phyloP scores from a whole-genome alignment of 2,329 filamentous ascomycete genomes.

The Xylariaceae sp. region DNA sequence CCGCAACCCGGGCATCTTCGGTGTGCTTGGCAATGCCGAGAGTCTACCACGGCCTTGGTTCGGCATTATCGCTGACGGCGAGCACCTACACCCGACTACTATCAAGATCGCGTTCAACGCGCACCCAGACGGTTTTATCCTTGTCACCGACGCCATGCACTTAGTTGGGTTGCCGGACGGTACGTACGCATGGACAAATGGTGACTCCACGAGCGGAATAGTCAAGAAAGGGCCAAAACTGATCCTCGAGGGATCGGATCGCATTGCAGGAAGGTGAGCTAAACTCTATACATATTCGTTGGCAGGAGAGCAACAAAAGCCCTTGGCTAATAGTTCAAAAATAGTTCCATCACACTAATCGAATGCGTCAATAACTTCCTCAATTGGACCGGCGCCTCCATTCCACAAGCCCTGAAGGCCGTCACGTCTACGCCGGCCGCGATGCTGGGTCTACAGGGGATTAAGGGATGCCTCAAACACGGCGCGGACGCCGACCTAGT shows the following conservation, averaged over 20 bases:
- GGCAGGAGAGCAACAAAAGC: neutral
- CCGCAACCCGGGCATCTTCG: conserved; percentile 89
- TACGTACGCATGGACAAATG: conserved; percentile 85
- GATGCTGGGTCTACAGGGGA: conserved; percentile 72
- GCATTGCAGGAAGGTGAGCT: conserved; percentile 76
- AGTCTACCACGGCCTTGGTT: conserved; percentile 73
- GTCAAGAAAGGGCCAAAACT: conserved; percentile 76
- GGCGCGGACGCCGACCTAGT: conserved; percentile 74
- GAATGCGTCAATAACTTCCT: conserved; percentile 86
- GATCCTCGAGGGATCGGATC: conserved; percentile 78
- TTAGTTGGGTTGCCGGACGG: conserved; percentile 85
- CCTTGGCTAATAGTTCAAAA: neutral
- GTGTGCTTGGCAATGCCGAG: conserved; percentile 75
- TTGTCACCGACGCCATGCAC: conserved; percentile 93
- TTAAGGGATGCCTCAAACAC: conserved; percentile 71
- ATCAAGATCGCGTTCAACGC: conserved; percentile 90
- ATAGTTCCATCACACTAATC: conserved; percentile 73
- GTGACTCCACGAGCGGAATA: conserved; percentile 62
- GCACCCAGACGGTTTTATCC: conserved; percentile 82
- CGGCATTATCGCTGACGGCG: conserved; percentile 88
- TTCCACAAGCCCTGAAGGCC: conserved; percentile 72
- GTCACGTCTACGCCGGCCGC: conserved; percentile 79
- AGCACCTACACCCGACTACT: conserved; percentile 86
- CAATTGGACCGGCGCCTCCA: conserved; percentile 71
- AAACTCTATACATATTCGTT: neutral